Evolutionary conservation across 2,329 filamentous ascomycete genomes (phyloP), one percentile per base, ranked within the genome.

Genomic region (Aspergillus sp.): DNA sequence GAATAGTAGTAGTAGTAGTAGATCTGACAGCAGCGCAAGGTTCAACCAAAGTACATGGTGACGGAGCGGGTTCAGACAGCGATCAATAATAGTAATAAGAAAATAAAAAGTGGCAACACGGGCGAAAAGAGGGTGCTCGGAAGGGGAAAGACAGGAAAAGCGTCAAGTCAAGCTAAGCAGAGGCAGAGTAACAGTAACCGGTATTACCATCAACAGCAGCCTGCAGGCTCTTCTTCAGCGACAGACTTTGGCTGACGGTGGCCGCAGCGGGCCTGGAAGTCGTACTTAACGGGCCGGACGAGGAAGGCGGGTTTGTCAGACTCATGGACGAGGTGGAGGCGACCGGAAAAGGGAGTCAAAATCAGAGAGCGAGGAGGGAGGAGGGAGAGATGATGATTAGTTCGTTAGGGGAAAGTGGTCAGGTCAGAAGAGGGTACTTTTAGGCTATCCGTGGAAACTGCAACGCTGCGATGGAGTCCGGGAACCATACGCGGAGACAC

Each of bases 181-280:
- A 28, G 32, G 39, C 21, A 43, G 28, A 43, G 39, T 43, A 30
- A 55, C 61, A 65, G 61, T 63, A 64, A 65, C 52, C 61, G 57
- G 64, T 71, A 74, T 78, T 79, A 81, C 79, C 79, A 72, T 81
- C 79, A 66, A 79, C 76, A 68, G 74, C 71, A 64, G 75, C 72
- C 70, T 79, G 78, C 57, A 79, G 70, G 64, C 69, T 76, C 69
- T 78, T 76, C 71, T 80, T 80, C 64, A 77, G 68, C 60, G 70
- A 72, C 64, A 74, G 70, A 64, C 70, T 74, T 61, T 71, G 70
- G 64, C 67, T 69, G 62, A 69, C 66, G 52, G 67, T 62, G 54
- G 70, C 66, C 62, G 64, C 69, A 58, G 71, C 68, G 53, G 73
- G 69, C 69, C 72, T 73, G 66, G 75, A 69, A 64, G 72, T 72